Conservation (phyloP, 768 basidiomycete species). For the Strobilomyces echinocephalus region DNA sequence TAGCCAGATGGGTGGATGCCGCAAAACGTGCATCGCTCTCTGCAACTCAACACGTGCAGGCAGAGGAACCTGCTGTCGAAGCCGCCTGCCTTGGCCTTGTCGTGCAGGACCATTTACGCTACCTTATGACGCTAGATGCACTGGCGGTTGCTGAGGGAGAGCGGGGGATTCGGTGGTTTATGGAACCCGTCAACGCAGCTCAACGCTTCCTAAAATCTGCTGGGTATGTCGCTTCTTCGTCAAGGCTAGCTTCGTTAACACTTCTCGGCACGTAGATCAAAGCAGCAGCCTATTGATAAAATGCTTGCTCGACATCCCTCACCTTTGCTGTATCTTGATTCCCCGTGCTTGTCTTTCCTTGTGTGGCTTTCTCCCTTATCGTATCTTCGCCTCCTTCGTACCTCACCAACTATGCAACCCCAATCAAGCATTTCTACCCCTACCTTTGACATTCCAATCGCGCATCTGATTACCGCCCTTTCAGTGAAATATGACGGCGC, state of each 20-base stretch:
- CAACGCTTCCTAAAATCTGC: conserved; percentile 17
- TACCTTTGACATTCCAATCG: conserved; percentile 45
- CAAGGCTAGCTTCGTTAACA: neutral
- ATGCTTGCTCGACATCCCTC: conserved; percentile 52
- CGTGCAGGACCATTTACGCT: conserved; percentile 54
- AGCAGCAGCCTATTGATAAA: conserved; percentile 58
- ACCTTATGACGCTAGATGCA: conserved; percentile 69
- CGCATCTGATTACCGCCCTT: conserved; percentile 45
- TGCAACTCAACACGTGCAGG: conserved; percentile 29
- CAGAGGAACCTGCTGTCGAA: conserved; percentile 45
- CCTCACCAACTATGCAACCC: conserved; percentile 18
- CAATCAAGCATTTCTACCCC: conserved; percentile 15
- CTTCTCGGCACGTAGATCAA: conserved; percentile 29
- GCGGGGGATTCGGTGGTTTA: conserved; percentile 72
- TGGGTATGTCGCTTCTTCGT: conserved; percentile 12
- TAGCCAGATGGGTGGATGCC: conserved; percentile 56
- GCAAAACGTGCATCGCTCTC: conserved; percentile 23
- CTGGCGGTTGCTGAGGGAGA: conserved; percentile 54
- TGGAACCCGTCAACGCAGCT: conserved; percentile 33
- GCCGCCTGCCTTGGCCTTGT: conserved; percentile 46
- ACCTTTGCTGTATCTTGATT: conserved; percentile 66
- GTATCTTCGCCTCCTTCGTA: conserved; percentile 60
- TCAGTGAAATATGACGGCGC: conserved; percentile 40
- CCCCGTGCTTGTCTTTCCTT: conserved; percentile 69
- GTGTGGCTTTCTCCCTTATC: conserved; percentile 63